Conservation (phyloP, 2,329 filamentous ascomycete species). For the Cladophialophora immunda region DNA sequence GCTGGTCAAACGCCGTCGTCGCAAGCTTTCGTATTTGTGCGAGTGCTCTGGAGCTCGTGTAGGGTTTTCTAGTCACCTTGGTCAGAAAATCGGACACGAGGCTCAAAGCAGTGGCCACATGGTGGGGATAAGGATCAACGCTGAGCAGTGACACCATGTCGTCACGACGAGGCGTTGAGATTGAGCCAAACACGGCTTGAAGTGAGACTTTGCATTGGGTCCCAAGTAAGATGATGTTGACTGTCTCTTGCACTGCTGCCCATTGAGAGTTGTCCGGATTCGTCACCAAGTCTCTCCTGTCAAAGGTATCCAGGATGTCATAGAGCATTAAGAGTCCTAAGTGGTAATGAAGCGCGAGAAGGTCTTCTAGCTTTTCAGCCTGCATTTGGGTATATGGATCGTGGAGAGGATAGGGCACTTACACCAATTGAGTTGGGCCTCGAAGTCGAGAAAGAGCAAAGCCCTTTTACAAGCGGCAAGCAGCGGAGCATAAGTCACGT, state of each 20-base stretch:
- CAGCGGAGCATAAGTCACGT: constrained; percentile 10
- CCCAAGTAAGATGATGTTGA: constrained; percentile 1
- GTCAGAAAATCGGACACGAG: background rate
- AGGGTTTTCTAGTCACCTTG: background rate
- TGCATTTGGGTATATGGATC: background rate
- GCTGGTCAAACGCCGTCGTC: background rate
- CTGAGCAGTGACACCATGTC: constrained; percentile 2
- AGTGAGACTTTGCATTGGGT: background rate
- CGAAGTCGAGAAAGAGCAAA: constrained; percentile 1
- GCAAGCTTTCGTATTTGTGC: background rate
- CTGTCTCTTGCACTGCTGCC: background rate
- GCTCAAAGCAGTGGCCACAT: constrained; percentile 3
- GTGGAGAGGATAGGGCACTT: background rate
- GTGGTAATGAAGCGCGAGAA: constrained; percentile 11
- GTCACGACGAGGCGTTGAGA: background rate
- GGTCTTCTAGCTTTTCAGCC: background rate
- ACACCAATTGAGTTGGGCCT: constrained; percentile 10
- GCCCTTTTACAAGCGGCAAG: background rate
- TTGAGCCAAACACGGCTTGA: background rate
- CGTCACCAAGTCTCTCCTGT: constrained; percentile 1
- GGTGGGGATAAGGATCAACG: constrained; percentile 9
- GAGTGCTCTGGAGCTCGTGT: background rate
- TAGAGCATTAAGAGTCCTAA: background rate
- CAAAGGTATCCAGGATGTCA: background rate
- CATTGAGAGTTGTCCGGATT: background rate